A percentile compares a stretch with the other conserved stretches of the same genome.
phyloP scores from a whole-genome alignment of 2,329 filamentous ascomycete species.

The Alternaria longipes region DNA sequence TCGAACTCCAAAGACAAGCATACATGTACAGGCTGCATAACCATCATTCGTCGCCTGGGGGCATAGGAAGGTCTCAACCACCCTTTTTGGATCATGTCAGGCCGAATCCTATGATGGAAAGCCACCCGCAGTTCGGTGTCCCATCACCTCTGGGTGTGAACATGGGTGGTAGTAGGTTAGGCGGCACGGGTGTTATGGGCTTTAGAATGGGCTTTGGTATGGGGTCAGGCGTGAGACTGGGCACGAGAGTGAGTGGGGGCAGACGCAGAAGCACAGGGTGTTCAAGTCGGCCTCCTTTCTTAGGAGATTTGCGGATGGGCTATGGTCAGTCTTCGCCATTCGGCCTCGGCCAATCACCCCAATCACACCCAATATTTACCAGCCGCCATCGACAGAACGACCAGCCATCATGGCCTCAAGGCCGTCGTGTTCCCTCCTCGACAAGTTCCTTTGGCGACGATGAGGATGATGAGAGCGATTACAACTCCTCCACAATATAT shows the following conservation, averaged over 20 bases:
- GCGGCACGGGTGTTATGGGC: slow-evolving; percentile 11
- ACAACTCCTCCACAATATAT: neutral
- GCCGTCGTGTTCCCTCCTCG: slow-evolving; percentile 4
- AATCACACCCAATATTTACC: slow-evolving; percentile 3
- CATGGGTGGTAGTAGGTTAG: slow-evolving; percentile 2
- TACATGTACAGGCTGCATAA: neutral
- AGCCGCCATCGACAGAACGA: slow-evolving; percentile 3
- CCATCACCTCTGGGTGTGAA: slow-evolving; percentile 5
- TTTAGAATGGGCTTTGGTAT: neutral
- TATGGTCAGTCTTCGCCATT: slow-evolving; percentile 7
- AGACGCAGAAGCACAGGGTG: slow-evolving; percentile 1
- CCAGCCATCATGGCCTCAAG: slow-evolving; percentile 10
- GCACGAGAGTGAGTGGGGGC: neutral
- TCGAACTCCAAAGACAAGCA: slow-evolving; percentile 7
- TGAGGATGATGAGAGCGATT: slow-evolving; percentile 23
- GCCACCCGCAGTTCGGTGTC: slow-evolving; percentile 1
- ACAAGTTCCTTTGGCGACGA: slow-evolving; percentile 11
- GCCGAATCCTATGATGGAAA: slow-evolving; percentile 10
- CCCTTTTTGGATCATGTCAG: neutral
- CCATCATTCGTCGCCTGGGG: neutral
- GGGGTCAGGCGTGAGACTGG: neutral
- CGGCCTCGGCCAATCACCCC: neutral
- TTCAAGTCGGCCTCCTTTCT: slow-evolving; percentile 3
- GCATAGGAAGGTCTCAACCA: slow-evolving; percentile 3
- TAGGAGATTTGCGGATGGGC: neutral